phyloP scores from a whole-genome alignment of 139 green algal genomes.

The Edaphochlamys debaryana region DNA sequence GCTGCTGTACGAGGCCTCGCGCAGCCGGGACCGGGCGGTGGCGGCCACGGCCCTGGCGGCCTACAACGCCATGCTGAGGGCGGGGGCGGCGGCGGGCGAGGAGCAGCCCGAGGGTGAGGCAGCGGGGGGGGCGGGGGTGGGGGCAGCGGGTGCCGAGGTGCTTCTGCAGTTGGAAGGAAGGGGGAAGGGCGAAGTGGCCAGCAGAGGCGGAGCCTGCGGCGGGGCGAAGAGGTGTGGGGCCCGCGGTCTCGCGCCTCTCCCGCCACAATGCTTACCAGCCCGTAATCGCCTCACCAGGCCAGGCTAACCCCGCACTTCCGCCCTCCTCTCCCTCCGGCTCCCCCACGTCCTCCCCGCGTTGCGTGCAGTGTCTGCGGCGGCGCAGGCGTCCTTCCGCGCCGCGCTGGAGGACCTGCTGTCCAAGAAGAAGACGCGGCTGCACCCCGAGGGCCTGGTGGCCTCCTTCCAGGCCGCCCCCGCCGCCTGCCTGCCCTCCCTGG shows the following conservation, averaged over 20 bases:
- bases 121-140: too few species aligned
- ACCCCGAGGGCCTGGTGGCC: constrained; percentile 13
- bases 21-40: constrained; percentile 48
- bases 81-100: constrained; percentile 7
- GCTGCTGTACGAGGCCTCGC: constrained; percentile 67
- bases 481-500: constrained; percentile 17
- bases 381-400: constrained; percentile 21
- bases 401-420: constrained; percentile 62
- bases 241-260: too few species aligned
- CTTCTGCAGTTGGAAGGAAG: too few species aligned
- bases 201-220: too few species aligned
- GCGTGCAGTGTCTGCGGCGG: not conserved
- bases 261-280: too few species aligned
- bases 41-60: constrained; percentile 40
- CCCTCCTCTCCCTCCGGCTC: too few species aligned
- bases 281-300: too few species aligned
- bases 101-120: not conserved
- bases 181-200: too few species aligned
- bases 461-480: not conserved
- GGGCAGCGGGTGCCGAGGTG: not conserved
- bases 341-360: too few species aligned
- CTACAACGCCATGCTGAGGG: constrained; percentile 50
- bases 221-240: too few species aligned
- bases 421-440: constrained; percentile 71
- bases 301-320: too few species aligned